These are phyloP conservation scores for Pseudogymnoascus pannorum DNA, from an alignment of 2,329 filamentous ascomycete genomes.

Conservation along the genomic window DNA sequence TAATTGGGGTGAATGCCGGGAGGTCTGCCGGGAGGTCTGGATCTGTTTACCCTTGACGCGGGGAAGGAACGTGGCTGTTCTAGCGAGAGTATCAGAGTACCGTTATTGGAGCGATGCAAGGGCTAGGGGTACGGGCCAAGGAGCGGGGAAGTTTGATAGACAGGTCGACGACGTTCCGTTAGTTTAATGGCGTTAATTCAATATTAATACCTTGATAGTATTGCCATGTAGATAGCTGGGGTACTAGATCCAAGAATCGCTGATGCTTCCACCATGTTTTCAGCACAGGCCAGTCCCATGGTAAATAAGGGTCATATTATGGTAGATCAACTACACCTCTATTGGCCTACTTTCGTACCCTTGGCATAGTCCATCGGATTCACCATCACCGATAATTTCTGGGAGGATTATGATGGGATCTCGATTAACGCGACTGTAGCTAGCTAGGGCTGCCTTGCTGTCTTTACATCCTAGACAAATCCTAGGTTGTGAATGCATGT, in stretches of 20 bases:
- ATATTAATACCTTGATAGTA: no score
- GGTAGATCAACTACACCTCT: background rate
- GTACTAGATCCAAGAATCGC: background rate
- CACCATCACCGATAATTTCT: background rate
- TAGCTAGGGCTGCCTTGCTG: no score
- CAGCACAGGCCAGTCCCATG: background rate
- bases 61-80: background rate
- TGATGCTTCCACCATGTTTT: background rate
- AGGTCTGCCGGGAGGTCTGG: background rate
- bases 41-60: background rate
- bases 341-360: background rate
- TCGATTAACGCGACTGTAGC: background rate
- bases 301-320: background rate
- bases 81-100: background rate
- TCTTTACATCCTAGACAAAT: no score
- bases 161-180: no score
- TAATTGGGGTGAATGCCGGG: no score
- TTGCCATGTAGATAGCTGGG: background rate
- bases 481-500: no score
- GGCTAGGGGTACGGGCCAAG: background rate
- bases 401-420: background rate
- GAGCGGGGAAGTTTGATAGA: background rate
- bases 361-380: background rate
- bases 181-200: no score
- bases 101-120: background rate